Evolutionary conservation across 306 rosid species (phyloP).

Genomic region (Rosa lucieae): DNA sequence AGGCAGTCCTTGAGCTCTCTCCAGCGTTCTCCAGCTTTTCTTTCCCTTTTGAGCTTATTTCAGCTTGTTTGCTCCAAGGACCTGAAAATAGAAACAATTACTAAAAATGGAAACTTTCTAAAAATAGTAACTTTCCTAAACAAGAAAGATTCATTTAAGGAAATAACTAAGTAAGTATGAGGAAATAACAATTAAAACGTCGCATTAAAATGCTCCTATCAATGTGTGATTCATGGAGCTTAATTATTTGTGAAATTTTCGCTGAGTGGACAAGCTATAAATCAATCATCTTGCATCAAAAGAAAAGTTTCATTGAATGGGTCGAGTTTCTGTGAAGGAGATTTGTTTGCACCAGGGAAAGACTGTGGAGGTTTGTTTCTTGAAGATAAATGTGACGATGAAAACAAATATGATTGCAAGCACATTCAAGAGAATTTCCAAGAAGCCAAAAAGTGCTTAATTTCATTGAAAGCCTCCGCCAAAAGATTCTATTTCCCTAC

Average conservation of each 20-base stretch:
- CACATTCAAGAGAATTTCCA: conserved; percentile 30
- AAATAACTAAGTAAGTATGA: too few species aligned
- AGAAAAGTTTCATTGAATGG: conserved; percentile 43
- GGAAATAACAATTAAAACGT: too few species aligned
- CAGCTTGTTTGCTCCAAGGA: too few species aligned
- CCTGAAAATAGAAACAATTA: too few species aligned
- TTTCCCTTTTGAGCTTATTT: too few species aligned
- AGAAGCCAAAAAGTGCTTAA: conserved; percentile 67
- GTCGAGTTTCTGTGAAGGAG: conserved; percentile 26
- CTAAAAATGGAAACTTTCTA: too few species aligned
- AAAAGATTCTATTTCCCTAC: conserved; percentile 79
- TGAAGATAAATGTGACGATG: conserved; percentile 30
- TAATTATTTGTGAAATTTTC: conserved; percentile 48
- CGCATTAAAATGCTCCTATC: too few species aligned
- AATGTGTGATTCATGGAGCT: conserved; percentile 45
- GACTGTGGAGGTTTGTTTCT: conserved; percentile 19
- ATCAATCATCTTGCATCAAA: conserved; percentile 57
- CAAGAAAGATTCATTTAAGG: conserved; percentile 2
- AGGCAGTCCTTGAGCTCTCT: too few species aligned
- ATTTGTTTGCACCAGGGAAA: conserved; percentile 22
- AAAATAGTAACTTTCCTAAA: too few species aligned
- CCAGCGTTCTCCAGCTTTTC: too few species aligned
- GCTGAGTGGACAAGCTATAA: conserved; percentile 24
- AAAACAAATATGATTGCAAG: conserved; percentile 29
- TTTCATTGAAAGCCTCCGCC: conserved; percentile 67